Percentiles rank a stretch among this genome's conserved stretches.
phyloP scores from a whole-genome alignment of 2,329 filamentous ascomycete species.

The Tolypocladium endophyticum region DNA sequence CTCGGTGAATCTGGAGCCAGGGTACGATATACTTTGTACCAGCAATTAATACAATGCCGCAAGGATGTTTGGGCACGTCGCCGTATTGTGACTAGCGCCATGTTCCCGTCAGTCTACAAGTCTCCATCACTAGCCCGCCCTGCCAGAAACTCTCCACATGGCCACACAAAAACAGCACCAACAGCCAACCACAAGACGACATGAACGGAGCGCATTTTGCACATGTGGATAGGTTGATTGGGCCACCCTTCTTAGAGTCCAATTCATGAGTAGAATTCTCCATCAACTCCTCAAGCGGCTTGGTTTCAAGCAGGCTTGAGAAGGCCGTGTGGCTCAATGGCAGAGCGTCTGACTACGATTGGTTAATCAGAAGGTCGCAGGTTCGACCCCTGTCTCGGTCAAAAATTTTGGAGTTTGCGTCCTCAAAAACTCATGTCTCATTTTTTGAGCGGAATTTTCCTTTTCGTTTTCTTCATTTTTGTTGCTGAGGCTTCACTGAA shows the following conservation, averaged over 20 bases:
- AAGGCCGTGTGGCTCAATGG: constrained; percentile 5
- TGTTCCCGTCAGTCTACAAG: neutral
- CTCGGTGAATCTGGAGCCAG: neutral
- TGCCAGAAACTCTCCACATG: neutral
- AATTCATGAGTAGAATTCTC: neutral
- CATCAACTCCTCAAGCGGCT: neutral
- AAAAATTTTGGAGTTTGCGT: neutral
- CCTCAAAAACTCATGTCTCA: neutral
- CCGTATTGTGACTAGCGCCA: neutral
- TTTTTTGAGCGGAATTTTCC: neutral
- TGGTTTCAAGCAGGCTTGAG: neutral
- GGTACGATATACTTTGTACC: neutral
- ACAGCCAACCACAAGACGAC: neutral
- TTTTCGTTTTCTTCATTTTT: neutral
- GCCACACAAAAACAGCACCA: neutral
- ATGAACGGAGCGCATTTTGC: neutral
- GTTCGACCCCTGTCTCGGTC: constrained; percentile 6
- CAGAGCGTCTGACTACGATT: constrained; percentile 6
- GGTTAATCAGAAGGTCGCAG: constrained; percentile 5
- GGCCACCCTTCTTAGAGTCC: neutral
- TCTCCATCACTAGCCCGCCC: neutral
- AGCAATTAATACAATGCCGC: neutral
- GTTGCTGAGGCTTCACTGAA: neutral
- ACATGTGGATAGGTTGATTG: neutral
- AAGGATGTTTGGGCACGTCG: neutral